Evolutionary conservation across 495 filamentous ascomycete species (phyloP), one percentile per base, ranked within the genome.

Genomic region (Friedmanniomyces simplex): DNA sequence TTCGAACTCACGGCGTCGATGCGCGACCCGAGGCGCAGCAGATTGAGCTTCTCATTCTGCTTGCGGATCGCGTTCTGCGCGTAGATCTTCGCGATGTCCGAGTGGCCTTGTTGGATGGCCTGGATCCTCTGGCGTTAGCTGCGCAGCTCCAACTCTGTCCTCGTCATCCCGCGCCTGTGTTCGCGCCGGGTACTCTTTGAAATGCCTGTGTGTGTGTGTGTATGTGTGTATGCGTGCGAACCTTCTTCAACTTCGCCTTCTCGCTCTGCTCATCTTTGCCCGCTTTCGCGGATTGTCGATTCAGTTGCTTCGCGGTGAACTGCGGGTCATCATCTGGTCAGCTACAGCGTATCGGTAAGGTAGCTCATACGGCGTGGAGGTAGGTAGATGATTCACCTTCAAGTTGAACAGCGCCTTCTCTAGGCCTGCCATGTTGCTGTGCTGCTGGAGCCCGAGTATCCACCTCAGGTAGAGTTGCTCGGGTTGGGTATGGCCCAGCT

Each of bases 221-320:
- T 20, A 7, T 12, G 6, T 14, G 3, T 25, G 20, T 37, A 11
- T 13, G 30, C 6, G 1, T 24, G 34, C 52, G 50, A 59, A 85
- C 84, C 72, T 86, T 89, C 69, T 91, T 88, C 64, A 91, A 78
- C 71, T 91, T 89, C 66, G 84, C 81, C 74, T 89, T 88, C 69
- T 91, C 81, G 25, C 82, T 75, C 56, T 81, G 84, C 69, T 90
- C 88, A 69, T 91, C 87, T 71, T 90, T 90, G 53, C 82, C 80
- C 18, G 88, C 88, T 69, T 89, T 90, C 56, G 79, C 79, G 12
- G 87, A 83, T 74, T 91, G 87, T 60, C 87, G 76, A 55, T 87
- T 87, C 53, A 89, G 79, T 70, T 88, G 84, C 69, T 91, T 91
- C 22, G 87, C 82, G 56, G 88, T 89, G 75, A 91, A 89, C 85